Percentiles rank a stretch among this genome's conserved stretches.
Evolutionary conservation across 2,329 filamentous ascomycete species (phyloP).

Genomic region (Aotearoamyces nothofagi): DNA sequence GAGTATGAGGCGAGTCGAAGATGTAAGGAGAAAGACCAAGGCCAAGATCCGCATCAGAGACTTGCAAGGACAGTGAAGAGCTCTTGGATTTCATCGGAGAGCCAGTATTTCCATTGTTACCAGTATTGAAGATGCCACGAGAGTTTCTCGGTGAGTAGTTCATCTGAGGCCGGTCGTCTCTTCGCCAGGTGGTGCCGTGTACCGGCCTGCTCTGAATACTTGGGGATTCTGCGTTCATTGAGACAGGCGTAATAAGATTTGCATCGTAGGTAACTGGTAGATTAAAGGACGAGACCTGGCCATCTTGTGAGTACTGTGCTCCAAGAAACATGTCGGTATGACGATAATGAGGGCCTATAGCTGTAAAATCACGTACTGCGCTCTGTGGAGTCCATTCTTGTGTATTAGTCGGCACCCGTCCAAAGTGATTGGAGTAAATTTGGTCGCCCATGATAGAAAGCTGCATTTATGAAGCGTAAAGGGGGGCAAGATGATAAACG

Average conservation of each 20-base stretch:
- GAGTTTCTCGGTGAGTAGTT: not conserved
- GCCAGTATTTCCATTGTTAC: not conserved
- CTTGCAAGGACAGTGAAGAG: not conserved
- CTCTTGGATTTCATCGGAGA: not conserved
- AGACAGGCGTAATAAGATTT: not conserved
- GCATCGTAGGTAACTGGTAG: not conserved
- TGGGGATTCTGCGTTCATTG: not conserved
- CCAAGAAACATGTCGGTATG: not conserved
- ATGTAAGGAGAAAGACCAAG: not conserved
- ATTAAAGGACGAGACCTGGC: constrained; percentile 1
- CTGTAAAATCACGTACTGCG: not conserved
- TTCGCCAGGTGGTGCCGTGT: not conserved
- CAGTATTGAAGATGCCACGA: not conserved
- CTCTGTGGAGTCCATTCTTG: constrained; percentile 1
- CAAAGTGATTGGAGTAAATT: not conserved
- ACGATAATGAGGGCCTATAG: not conserved
- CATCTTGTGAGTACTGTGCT: not conserved
- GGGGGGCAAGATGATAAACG: too few species aligned
- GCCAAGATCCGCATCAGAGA: not conserved
- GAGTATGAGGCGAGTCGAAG: not conserved
- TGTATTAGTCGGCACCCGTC: not conserved
- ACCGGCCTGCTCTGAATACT: too few species aligned
- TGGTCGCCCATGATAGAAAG: not conserved
- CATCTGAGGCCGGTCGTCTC: not conserved
- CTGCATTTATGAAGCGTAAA: too few species aligned